These are phyloP conservation scores for Backusella luteola DNA, from an alignment of 192 early-diverging fungal genomes.

Conservation along the genomic window DNA sequence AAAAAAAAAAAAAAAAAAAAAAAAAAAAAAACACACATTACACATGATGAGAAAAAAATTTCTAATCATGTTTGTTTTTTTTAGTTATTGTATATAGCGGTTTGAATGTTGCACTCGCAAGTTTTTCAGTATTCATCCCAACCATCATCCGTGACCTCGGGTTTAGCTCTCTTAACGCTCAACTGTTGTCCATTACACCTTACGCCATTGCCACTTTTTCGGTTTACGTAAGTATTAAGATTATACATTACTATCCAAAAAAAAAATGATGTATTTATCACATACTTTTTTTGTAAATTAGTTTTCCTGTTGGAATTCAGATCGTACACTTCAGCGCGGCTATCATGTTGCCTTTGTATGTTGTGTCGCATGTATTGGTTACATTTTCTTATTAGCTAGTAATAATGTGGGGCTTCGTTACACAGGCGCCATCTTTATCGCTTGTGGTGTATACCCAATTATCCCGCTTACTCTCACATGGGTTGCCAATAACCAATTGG, in stretches of 20 bases:
- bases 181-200: constrained; percentile 12
- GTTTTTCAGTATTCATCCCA: constrained; percentile 49
- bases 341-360: constrained; percentile 34
- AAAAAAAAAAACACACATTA: not conserved
- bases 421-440: constrained; percentile 24
- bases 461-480: constrained; percentile 46
- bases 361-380: constrained; percentile 32
- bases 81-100: constrained; percentile 27
- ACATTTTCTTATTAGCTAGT: constrained; percentile 43
- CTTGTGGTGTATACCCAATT: constrained; percentile 42
- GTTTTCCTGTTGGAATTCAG: constrained; percentile 43
- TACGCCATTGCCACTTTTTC: constrained; percentile 29
- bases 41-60: not conserved
- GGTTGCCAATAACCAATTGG: constrained; percentile 61
- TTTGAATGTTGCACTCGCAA: constrained; percentile 51
- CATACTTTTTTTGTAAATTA: not conserved
- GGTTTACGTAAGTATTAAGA: constrained; percentile 27
- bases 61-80: not conserved
- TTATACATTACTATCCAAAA: constrained; percentile 29
- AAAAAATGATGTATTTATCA: constrained; percentile 31
- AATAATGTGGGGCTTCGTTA: constrained; percentile 30
- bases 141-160: constrained; percentile 46
- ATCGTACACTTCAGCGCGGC: constrained; percentile 47
- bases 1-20: no score
- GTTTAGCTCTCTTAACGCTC: constrained; percentile 17